A percentile compares a stretch with the other conserved stretches of the same genome.
Evolutionary conservation across 352 stramenopile genomes (phyloP).

Genomic region (Thalassiosira hispida): DNA sequence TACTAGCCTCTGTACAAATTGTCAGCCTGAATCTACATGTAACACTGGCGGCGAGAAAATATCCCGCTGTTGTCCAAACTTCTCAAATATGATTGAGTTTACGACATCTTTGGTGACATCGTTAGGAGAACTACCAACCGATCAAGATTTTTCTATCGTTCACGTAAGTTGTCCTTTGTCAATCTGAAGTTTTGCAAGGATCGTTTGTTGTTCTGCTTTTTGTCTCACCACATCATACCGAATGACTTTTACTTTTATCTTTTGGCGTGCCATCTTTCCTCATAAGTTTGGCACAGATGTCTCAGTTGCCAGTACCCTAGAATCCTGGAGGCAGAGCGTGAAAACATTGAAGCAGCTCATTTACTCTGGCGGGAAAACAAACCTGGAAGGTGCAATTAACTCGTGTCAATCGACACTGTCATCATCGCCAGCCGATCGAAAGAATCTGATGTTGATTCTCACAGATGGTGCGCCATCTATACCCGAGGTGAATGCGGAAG

Average conservation of each 20-base stretch:
- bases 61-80: slow-evolving; percentile 32
- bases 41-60: slow-evolving; percentile 25
- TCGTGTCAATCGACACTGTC: slow-evolving; percentile 31
- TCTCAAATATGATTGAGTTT: slow-evolving; percentile 31
- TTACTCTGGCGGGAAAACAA: slow-evolving; percentile 31
- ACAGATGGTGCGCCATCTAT: slow-evolving; percentile 19
- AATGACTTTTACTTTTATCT: too few relatives aligned
- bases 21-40: not conserved
- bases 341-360: slow-evolving; percentile 14
- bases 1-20: not conserved
- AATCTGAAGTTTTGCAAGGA: too few relatives aligned
- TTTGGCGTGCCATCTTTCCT: too few relatives aligned
- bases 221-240: too few relatives aligned
- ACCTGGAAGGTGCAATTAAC: slow-evolving; percentile 24
- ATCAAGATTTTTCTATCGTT: slow-evolving; percentile 33
- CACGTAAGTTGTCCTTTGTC: too few relatives aligned
- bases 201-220: too few relatives aligned
- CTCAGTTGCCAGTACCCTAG: slow-evolving; percentile 14
- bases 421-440: slow-evolving; percentile 11
- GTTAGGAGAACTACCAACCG: slow-evolving; percentile 23
- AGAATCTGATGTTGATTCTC: slow-evolving; percentile 35
- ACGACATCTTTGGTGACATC: slow-evolving; percentile 10
- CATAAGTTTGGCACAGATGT: slow-evolving; percentile 30
- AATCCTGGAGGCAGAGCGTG: slow-evolving; percentile 9
- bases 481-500: not conserved